A percentile compares a stretch with the other conserved stretches of the same genome.
phyloP scores from a whole-genome alignment of 495 filamentous ascomycete species.

The Chaetomium cochliodes region DNA sequence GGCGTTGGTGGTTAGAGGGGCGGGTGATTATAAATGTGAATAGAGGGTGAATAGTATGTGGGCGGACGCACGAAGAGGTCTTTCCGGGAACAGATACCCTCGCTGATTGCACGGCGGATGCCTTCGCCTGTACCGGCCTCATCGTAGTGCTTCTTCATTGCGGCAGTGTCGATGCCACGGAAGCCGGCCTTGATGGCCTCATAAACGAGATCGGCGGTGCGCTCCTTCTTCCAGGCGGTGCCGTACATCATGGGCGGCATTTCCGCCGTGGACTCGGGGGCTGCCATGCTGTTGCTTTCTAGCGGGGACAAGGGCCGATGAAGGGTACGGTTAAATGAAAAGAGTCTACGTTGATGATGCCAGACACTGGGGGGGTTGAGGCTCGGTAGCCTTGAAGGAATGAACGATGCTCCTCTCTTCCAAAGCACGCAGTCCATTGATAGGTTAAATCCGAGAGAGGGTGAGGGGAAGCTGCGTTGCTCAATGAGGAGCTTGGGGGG shows the following conservation, averaged over 20 bases:
- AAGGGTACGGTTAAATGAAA: neutral
- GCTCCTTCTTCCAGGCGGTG: conserved; percentile 84
- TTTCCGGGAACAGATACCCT: conserved; percentile 56
- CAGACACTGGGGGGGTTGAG: neutral
- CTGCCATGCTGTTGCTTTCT: conserved; percentile 15
- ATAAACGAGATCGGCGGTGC: conserved; percentile 64
- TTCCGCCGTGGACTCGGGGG: conserved; percentile 16
- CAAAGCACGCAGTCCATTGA: conserved; percentile 6
- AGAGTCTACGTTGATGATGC: neutral
- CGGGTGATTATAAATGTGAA: neutral
- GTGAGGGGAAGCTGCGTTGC: conserved; percentile 19
- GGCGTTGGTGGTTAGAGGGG: neutral
- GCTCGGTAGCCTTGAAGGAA: neutral
- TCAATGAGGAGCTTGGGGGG: neutral
- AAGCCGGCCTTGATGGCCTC: conserved; percentile 70
- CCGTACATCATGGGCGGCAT: conserved; percentile 72
- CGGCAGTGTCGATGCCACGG: conserved; percentile 72
- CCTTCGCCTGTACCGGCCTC: conserved; percentile 70
- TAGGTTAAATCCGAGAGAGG: neutral
- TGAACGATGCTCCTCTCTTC: neutral
- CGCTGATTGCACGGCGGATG: conserved; percentile 56
- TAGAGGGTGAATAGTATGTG: neutral
- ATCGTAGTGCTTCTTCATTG: conserved; percentile 75
- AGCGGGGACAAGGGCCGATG: neutral
- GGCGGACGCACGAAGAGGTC: conserved; percentile 51